Conservation (phyloP, 2,329 filamentous ascomycete species). For the Juglanconis juglandina region DNA sequence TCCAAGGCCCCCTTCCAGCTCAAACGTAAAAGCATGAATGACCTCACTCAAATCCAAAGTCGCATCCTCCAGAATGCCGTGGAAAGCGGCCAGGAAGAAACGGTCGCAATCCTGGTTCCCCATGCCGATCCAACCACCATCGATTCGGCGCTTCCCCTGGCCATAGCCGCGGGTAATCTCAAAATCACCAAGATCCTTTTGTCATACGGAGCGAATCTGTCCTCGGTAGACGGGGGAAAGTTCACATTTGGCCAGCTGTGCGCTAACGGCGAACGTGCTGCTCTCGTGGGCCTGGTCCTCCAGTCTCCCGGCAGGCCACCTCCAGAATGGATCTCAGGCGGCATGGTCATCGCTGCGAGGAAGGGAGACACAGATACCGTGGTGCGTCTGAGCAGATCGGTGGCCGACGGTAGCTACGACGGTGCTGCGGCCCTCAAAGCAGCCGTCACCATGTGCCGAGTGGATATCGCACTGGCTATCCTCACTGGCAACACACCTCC, state of each 20-base stretch:
- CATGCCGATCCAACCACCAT: conserved; percentile 50
- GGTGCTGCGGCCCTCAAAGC: conserved; percentile 49
- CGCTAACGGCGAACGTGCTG: conserved; percentile 40
- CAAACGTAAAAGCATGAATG: conserved; percentile 48
- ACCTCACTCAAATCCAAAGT: conserved; percentile 49
- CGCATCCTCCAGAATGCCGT: conserved; percentile 50
- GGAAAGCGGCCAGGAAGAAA: conserved; percentile 46
- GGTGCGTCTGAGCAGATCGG: conserved; percentile 46
- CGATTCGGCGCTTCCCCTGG: conserved; percentile 46
- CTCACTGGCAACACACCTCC: conserved; percentile 52
- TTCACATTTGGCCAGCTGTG: conserved; percentile 54
- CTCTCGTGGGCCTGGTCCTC: conserved; percentile 46
- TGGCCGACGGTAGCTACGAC: conserved; percentile 51
- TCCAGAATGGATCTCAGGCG: conserved; percentile 42
- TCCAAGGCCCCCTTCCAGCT: conserved; percentile 46
- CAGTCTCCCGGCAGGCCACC: conserved; percentile 47
- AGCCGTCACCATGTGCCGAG: conserved; percentile 45
- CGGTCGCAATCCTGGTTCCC: conserved; percentile 51
- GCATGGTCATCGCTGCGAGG: conserved; percentile 48
- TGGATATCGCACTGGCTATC: conserved; percentile 54
- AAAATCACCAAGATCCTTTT: conserved; percentile 46
- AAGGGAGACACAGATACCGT: conserved; percentile 51
- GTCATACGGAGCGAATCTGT: conserved; percentile 47
- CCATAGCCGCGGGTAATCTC: conserved; percentile 42
- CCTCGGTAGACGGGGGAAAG: conserved; percentile 46